Conservation (phyloP, 805 yeast species). For the Debaryomyces tyrocola region DNA sequence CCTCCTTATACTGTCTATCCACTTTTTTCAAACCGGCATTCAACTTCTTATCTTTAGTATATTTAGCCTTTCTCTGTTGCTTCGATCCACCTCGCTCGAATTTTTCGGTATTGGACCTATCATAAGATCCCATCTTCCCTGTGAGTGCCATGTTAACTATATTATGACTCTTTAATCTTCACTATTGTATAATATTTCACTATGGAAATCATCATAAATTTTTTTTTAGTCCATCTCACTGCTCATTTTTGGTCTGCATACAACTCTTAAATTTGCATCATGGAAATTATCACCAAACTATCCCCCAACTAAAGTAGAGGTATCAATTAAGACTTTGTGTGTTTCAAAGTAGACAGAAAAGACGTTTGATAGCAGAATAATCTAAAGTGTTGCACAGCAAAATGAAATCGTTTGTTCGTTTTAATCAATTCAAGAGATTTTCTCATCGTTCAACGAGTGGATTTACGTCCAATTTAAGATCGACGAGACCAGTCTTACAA, state of each 20-base stretch:
- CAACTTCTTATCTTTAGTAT: conserved; percentile 57
- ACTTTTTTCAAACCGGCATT: conserved; percentile 64
- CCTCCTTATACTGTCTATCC: conserved; percentile 73
- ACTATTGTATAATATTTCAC: not conserved
- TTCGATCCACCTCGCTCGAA: conserved; percentile 24
- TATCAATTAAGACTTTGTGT: not conserved
- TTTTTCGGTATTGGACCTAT: conserved; percentile 22
- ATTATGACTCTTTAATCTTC: conserved; percentile 1
- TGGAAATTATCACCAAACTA: too few species aligned
- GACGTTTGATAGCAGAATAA: not conserved
- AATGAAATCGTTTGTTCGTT: not conserved
- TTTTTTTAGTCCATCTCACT: conserved; percentile 18
- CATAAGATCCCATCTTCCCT: conserved; percentile 20
- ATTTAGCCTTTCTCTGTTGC: conserved; percentile 22
- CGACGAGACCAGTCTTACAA: conserved; percentile 7
- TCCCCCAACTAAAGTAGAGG: too few species aligned
- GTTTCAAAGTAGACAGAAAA: not conserved
- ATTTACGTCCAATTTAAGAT: not conserved
- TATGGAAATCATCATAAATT: conserved; percentile 37
- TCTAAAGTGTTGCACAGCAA: not conserved
- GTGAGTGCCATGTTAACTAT: conserved; percentile 14
- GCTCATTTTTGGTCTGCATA: conserved; percentile 1
- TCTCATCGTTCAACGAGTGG: not conserved
- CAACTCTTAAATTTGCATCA: not conserved
- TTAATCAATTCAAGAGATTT: not conserved